Base-by-base conservation (phyloP, 2,329 filamentous ascomycete genomes). In the Stemphylium beticola region DNA sequence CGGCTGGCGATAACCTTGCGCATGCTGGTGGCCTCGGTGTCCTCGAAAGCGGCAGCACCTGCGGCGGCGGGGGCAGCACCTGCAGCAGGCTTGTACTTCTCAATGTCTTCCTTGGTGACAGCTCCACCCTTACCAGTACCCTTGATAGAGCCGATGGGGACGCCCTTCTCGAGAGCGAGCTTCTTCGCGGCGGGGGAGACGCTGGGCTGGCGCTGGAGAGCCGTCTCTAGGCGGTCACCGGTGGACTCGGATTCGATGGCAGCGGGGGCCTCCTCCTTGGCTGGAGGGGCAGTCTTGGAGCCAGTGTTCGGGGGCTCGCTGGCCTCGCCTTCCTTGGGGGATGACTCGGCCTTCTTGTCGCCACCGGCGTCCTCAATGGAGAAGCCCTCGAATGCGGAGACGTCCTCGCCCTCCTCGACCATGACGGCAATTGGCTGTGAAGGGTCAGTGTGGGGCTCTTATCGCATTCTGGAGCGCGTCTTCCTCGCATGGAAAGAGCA, bases 1-100 rank as follows among this genome's bases (percentile, higher is more conserved):
- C 95, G 92, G 78, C 81, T 87, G 77, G 95, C 95, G 77, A 99
- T 99, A 65, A 91, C 93, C 87, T 97, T 98, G 83, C 95, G 93
- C 95, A 99, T 99, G 76, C 90, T 89, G 72, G 84, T 89, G 67
- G 93, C 86, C 61, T 92, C 91, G 58, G 86, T 86, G 74, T 99
- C 95, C 79, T 92, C 88, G 79, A 90, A 98, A 55, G 84, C 79
- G 57, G 91, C 83, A 41, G 82, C 85, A 55, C 67, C 74, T 43
- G 85, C 79, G 40, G 81, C 78, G 29, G 80, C 72, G 44, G 81
- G 73, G 38, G 81, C 65, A 50, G 79, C 75, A 53, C 77, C 71
- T 12, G 74, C 77, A 58, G 81, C 76, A 61, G 89, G 83, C 74
- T 86, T 81, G 74, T 85, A 89, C 82, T 96, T 96, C 82, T 97